Evolutionary conservation across 805 yeast species (phyloP), one percentile per base, ranked within the genome.

Genomic region (Isabelozyma heimii): DNA sequence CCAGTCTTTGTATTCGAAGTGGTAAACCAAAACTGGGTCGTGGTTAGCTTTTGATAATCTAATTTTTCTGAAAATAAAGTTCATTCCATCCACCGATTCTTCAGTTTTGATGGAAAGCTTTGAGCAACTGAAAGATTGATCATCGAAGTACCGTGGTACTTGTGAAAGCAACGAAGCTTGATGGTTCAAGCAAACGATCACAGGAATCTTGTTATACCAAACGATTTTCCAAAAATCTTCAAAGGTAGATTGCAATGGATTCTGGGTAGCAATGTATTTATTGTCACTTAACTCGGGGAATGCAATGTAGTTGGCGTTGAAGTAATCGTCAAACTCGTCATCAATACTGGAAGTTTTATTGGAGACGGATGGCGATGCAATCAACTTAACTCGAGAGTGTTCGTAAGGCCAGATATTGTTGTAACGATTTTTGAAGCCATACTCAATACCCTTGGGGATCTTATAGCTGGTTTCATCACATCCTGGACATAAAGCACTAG

Each of bases 331-430:
- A 14, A 48, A 50, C 1, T 47, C 51, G 10, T 55, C 59, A 10
- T 53, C 42, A 15, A 20, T 37, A 5, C 10, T 12, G 2, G 37
- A 30, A 40, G 20, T 37, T 52, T 10, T 37, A 28, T 33, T 33
- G 16, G 14, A 27, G 17, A 44, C 39, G 20, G 44, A 28, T 16
- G 62, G 62, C 4, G 67, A 54, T 33, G 54, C 53, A 28, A 54
- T 54, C 30, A 73, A 51, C 43, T 65, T 70, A 13, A 75, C 79
- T 42, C 79, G 58, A 2, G 79, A 73, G 51, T 75, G 80, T 55
- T 75, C 80, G 55, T 74, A 75, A 0, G 80, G 80, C 78, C 78
- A 75, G 8, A 75, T 67, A 47, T 75, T 75, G 37, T 73, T 69
- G 59, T 75, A 75, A 43, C 80, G 56, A 51, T 75, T 75, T 52